Percentiles rank a stretch among this genome's conserved stretches.
phyloP scores from a whole-genome alignment of 2,329 filamentous ascomycete species.

The Didymella pinodella region DNA sequence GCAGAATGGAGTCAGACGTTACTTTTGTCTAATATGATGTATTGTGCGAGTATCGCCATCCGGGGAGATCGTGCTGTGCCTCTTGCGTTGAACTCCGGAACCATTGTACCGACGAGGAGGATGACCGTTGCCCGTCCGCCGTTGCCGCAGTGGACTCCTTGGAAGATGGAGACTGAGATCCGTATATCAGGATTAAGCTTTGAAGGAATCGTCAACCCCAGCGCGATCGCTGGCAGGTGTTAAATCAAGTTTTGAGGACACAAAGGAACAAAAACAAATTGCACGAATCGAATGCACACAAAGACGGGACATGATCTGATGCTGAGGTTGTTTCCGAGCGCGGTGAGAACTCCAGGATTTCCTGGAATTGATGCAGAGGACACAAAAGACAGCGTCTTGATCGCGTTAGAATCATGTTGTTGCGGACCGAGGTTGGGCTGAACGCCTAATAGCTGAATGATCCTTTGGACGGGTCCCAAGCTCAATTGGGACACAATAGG shows the following conservation, averaged over 20 bases:
- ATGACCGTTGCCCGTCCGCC: constrained; percentile 4
- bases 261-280: not conserved
- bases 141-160: not conserved
- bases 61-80: constrained; percentile 1
- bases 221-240: not conserved
- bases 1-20: not conserved
- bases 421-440: not conserved
- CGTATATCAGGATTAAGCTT: not conserved
- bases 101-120: constrained; percentile 6
- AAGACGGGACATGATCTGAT: not conserved
- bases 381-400: not conserved
- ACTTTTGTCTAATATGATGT: not conserved
- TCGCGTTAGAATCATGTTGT: not conserved
- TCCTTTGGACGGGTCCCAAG: not conserved
- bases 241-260: not conserved
- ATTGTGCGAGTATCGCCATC: not conserved
- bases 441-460: constrained; percentile 1
- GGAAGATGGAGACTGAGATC: not conserved
- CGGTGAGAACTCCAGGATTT: not conserved
- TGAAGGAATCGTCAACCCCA: not conserved
- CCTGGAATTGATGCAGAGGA: not conserved
- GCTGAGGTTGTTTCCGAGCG: not conserved
- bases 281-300: not conserved
- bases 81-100: not conserved
- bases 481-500: constrained; percentile 7